Conservation (phyloP, 768 basidiomycete species). For the Mycena maculata region DNA sequence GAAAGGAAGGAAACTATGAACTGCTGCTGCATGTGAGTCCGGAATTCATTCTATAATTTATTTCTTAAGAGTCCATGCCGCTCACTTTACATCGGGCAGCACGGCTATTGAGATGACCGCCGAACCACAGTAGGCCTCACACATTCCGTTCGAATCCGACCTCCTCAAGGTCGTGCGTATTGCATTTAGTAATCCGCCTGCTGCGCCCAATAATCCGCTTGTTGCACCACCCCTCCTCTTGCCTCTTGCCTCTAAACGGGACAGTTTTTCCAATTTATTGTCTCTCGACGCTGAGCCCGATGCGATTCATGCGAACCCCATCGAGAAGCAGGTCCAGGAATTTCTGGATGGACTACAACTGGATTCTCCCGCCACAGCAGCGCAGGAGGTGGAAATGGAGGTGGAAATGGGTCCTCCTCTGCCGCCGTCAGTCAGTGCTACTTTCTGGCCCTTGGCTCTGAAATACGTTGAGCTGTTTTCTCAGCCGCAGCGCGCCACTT, state of each 20-base stretch:
- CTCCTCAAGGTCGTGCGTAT: too few species aligned
- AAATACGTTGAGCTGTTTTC: not conserved
- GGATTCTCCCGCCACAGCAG: not conserved
- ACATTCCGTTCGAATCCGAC: not conserved
- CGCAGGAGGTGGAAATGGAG: not conserved
- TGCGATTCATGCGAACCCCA: not conserved
- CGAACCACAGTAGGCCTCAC: not conserved
- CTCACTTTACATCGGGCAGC: not conserved
- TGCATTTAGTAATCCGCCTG: not conserved
- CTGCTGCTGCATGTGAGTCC: too few species aligned
- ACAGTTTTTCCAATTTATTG: not conserved
- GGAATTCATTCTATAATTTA: too few species aligned
- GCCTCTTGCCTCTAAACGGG: not conserved
- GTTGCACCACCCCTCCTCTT: conserved; percentile 3
- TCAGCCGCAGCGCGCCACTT: not conserved
- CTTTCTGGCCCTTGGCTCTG: not conserved
- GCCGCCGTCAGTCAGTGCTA: not conserved
- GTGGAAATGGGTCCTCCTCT: not conserved
- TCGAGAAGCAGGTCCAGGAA: not conserved
- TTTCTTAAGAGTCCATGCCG: not conserved
- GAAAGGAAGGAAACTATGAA: too few species aligned
- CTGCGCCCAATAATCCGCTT: not conserved
- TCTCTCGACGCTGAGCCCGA: not conserved
- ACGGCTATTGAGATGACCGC: conserved; percentile 3
- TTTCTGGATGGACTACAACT: conserved; percentile 9